These are phyloP conservation scores for Plasmopara halstedii DNA, from an alignment of 352 stramenopile genomes.

Conservation along the genomic window DNA sequence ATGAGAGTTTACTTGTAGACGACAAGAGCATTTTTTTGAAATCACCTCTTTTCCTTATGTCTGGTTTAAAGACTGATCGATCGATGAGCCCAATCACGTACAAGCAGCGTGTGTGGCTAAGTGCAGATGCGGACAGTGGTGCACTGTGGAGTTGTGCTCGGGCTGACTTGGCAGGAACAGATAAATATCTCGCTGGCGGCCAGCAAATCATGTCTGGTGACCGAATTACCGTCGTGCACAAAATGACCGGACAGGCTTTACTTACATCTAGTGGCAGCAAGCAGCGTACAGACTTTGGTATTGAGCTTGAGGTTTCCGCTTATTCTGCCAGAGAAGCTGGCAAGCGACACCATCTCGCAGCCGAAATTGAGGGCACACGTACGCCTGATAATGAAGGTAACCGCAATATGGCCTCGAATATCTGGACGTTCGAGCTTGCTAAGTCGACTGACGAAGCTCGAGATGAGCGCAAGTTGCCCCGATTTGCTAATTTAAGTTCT, in stretches of 20 bases:
- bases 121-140: slow-evolving; percentile 49
- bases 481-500: slow-evolving; percentile 29
- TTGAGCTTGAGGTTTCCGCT: slow-evolving; percentile 68
- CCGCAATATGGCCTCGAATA: slow-evolving; percentile 38
- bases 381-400: slow-evolving; percentile 64
- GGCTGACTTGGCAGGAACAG: slow-evolving; percentile 48
- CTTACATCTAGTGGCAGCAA: slow-evolving; percentile 43
- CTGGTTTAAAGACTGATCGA: slow-evolving; percentile 66
- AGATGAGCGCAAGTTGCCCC: slow-evolving; percentile 38
- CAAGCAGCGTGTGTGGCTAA: slow-evolving; percentile 73
- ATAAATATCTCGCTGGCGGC: slow-evolving; percentile 62
- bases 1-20: slow-evolving; percentile 70
- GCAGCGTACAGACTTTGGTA: slow-evolving; percentile 70
- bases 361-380: slow-evolving; percentile 45
- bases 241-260: slow-evolving; percentile 77
- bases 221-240: slow-evolving; percentile 58
- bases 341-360: slow-evolving; percentile 64
- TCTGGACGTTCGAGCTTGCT: slow-evolving; percentile 60
- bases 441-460: slow-evolving; percentile 25
- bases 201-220: slow-evolving; percentile 40
- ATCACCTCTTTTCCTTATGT: slow-evolving; percentile 76
- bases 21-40: slow-evolving; percentile 64
- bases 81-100: slow-evolving; percentile 85
- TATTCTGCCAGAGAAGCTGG: slow-evolving; percentile 35
- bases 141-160: slow-evolving; percentile 65